Evolutionary conservation across 306 rosid genomes (phyloP), one percentile per base, ranked within the genome.

Genomic region (Begonia loranthoides): DNA sequence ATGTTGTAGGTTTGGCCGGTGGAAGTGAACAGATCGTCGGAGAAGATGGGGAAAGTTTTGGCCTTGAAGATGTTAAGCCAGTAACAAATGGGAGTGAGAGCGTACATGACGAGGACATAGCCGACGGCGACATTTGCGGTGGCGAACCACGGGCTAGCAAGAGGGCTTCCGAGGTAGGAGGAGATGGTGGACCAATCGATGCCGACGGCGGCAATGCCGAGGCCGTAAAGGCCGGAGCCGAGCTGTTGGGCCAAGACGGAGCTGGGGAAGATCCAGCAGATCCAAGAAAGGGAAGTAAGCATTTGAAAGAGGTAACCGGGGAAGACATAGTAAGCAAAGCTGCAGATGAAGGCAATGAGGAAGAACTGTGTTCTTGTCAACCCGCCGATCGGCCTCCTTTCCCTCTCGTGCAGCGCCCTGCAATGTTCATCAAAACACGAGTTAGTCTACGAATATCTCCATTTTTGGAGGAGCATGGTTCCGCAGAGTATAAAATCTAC

Each of bases 71-170:
- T 52, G n/a, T 84, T 57, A 11, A 81, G 17, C 97, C 97, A 89
- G 47, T 89, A 89, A 51, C 62, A 73, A 0, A 73, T 15, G 2
- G 97, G 97, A 3, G 84, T 77, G 61, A 84, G 52, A 38, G 84
- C 43, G 56, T 89, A 84, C 95, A 89, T 75, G 12, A 82, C 80
- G 7, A 76, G 46, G 24, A 77, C 43, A 41, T 62, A 89, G 0
- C 97, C 97, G 1, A 15, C 95, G 1, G 95, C 97, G 1, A 89
- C 87, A 17, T 89, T 89, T 34, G 93, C 97, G 0, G 97, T 89
- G 45, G 97, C 97, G 64, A 89, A 89, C 95, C 93, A 89, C 66
- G 97, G 97, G 56, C 97, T 89, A 0, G 95, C 95, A 0, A 88
- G 77, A 52, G 97, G 97, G 81, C 97, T 89, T 22, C 97, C 97